phyloP scores from a whole-genome alignment of 768 basidiomycete genomes.

The Rhodotorula babjevae region DNA sequence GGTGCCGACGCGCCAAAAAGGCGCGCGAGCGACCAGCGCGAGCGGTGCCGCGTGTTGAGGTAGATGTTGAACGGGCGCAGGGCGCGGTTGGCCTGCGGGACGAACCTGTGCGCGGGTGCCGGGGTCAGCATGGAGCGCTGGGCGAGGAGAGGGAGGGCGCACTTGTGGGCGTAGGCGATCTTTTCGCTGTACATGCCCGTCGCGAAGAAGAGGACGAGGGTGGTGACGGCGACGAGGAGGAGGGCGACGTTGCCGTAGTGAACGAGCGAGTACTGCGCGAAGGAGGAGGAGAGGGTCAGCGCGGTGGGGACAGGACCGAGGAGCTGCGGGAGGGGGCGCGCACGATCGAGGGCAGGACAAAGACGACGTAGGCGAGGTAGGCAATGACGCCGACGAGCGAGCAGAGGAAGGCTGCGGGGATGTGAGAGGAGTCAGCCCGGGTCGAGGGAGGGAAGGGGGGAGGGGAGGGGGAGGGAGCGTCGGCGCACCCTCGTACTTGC shows the following conservation, averaged over 20 bases:
- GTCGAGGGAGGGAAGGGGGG: background rate
- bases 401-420: constrained; percentile 39
- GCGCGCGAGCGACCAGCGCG: constrained; percentile 51
- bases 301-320: background rate
- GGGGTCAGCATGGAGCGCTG: background rate
- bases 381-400: constrained; percentile 40
- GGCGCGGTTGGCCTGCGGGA: constrained; percentile 88
- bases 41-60: constrained; percentile 81
- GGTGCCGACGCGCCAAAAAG: constrained; percentile 17
- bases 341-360: constrained; percentile 71
- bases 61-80: constrained; percentile 94
- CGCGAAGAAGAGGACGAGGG: constrained; percentile 88
- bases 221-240: constrained; percentile 81
- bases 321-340: background rate
- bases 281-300: background rate
- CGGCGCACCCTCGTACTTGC: constrained; percentile 43
- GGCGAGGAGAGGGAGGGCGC: background rate
- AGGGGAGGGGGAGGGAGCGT: background rate
- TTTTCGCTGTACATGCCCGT: constrained; percentile 95
- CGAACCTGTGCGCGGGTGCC: constrained; percentile 62
- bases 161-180: constrained; percentile 94
- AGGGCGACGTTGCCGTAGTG: constrained; percentile 69
- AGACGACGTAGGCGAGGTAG: constrained; percentile 54
- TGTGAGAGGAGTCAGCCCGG: background rate
- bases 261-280: constrained; percentile 42